Evolutionary conservation across 208 protist species (phyloP).

Genomic region (Plasmodiophora brassicae): DNA sequence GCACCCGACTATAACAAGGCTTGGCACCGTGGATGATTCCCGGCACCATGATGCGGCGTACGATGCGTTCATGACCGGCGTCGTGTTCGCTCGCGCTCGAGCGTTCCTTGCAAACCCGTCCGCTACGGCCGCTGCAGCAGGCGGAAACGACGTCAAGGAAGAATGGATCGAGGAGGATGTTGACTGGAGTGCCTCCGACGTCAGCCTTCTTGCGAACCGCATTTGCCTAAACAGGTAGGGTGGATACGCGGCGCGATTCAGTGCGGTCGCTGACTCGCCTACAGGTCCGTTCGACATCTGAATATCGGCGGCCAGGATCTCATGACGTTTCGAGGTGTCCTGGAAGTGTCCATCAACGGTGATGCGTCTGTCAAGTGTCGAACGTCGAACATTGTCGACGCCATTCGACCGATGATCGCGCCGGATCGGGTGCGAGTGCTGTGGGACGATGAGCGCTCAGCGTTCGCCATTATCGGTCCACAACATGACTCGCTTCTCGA

Average conservation of each 20-base stretch:
- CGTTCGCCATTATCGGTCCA: background rate
- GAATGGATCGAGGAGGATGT: background rate
- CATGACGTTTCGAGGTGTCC: background rate
- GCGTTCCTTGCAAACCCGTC: background rate
- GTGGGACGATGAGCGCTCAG: background rate
- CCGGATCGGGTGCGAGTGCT: background rate
- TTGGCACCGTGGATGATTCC: background rate
- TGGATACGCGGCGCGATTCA: no score
- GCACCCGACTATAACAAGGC: background rate
- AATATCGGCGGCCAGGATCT: background rate
- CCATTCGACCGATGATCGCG: background rate
- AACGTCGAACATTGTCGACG: background rate
- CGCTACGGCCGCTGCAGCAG: no score
- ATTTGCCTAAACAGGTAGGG: no score
- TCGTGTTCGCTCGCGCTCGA: background rate
- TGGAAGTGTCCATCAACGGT: background rate
- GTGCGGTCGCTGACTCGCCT: no score
- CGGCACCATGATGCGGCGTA: constrained; percentile 10
- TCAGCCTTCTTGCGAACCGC: background rate
- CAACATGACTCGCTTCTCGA: background rate
- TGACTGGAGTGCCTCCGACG: background rate
- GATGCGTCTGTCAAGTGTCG: background rate
- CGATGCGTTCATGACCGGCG: constrained; percentile 1
- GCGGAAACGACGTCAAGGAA: background rate
- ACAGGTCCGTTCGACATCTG: background rate